phyloP scores from a whole-genome alignment of 495 filamentous ascomycete species.

The Talaromyces wortmannii region DNA sequence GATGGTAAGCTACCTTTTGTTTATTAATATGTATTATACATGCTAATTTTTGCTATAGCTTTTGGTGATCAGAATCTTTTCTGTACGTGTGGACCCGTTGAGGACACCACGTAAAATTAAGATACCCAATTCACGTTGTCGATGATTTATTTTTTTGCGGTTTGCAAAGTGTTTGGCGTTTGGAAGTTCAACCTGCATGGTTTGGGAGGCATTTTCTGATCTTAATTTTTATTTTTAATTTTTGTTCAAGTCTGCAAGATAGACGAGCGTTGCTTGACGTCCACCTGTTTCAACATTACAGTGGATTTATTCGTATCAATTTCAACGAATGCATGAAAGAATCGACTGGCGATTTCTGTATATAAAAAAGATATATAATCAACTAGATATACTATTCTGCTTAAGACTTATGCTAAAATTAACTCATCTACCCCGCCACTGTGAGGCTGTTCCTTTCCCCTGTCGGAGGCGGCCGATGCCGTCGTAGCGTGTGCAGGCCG shows the following conservation, averaged over 20 bases:
- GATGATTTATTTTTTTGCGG: not conserved
- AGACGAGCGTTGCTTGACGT: too few species aligned
- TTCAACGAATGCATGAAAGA: too few species aligned
- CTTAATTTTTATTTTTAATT: too few species aligned
- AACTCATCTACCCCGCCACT: not conserved
- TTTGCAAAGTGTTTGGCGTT: not conserved
- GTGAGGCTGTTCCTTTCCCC: too few species aligned
- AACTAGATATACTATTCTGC: too few species aligned
- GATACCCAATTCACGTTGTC: slow-evolving; percentile 26
- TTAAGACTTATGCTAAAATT: not conserved
- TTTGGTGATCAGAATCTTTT: slow-evolving; percentile 92
- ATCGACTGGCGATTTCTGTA: too few species aligned
- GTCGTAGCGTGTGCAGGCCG: slow-evolving; percentile 9
- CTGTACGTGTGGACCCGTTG: slow-evolving; percentile 87
- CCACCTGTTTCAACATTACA: too few species aligned
- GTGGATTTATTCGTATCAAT: too few species aligned
- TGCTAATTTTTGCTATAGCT: slow-evolving; percentile 40
- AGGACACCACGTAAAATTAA: slow-evolving; percentile 34
- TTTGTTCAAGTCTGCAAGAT: too few species aligned
- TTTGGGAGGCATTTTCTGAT: not conserved
- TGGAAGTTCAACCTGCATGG: not conserved
- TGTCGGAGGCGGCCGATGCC: slow-evolving; percentile 21
- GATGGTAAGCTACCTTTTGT: slow-evolving; percentile 58
- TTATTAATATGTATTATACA: not conserved
- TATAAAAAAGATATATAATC: too few species aligned